Conservation (phyloP, 2,329 filamentous ascomycete species). For the Epichloe sylvatica region DNA sequence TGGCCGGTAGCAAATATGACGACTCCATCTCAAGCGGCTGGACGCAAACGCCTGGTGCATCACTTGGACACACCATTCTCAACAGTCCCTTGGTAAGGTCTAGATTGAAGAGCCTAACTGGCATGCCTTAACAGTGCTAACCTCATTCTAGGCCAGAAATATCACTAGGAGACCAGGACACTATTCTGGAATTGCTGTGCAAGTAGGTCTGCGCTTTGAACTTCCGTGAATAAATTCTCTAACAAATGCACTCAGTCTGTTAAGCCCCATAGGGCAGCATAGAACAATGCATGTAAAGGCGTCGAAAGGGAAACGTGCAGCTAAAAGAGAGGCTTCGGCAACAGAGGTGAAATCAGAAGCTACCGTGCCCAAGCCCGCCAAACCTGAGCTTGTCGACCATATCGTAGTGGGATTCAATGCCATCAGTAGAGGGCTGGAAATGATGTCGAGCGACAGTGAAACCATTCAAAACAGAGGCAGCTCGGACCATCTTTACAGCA, state of each 20-base stretch:
- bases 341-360: slow-evolving; percentile 9
- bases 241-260: slow-evolving; percentile 31
- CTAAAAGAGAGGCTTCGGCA: slow-evolving; percentile 29
- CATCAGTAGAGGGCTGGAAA: slow-evolving; percentile 46
- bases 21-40: slow-evolving; percentile 9
- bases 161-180: slow-evolving; percentile 42
- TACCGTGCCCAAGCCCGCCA: slow-evolving; percentile 9
- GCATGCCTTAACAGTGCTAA: background rate
- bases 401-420: slow-evolving; percentile 52
- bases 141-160: slow-evolving; percentile 42
- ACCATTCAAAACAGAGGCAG: background rate
- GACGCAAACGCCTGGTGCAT: slow-evolving; percentile 44
- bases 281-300: slow-evolving; percentile 36
- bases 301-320: slow-evolving; percentile 47
- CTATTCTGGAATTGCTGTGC: slow-evolving; percentile 53
- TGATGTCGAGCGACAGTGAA: slow-evolving; percentile 14
- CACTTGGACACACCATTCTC: slow-evolving; percentile 55
- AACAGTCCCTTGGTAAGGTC: slow-evolving; percentile 42
- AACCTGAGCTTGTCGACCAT: slow-evolving; percentile 39
- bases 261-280: slow-evolving; percentile 50
- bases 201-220: slow-evolving; percentile 30
- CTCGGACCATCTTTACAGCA: slow-evolving; percentile 25
- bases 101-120: background rate
- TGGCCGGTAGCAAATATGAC: slow-evolving; percentile 11
- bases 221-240: background rate